Evolutionary conservation across 1,284 basidiomycete species (phyloP).

Genomic region (Albatrellus sp.): DNA sequence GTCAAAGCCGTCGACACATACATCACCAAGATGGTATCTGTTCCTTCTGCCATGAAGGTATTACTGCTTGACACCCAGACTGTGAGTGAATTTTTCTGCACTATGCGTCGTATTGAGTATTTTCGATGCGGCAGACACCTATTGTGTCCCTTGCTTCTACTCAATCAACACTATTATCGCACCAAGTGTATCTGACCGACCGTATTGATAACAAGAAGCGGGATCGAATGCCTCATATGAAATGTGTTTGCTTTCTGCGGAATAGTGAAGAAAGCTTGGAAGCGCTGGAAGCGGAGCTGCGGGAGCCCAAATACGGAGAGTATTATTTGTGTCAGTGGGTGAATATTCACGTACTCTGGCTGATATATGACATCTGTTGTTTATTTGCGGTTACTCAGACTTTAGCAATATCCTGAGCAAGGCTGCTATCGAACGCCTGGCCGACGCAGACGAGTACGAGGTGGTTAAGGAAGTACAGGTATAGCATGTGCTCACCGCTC

Average conservation of each 20-base stretch:
- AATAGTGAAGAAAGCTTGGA: constrained; percentile 73
- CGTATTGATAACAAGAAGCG: constrained; percentile 86
- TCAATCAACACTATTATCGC: constrained; percentile 86
- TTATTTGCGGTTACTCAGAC: constrained; percentile 35
- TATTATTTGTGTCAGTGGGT: constrained; percentile 96
- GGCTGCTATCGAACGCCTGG: constrained; percentile 83
- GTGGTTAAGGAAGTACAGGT: constrained; percentile 96
- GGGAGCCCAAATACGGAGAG: constrained; percentile 86
- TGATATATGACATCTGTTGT: constrained; percentile 10
- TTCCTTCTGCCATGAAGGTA: constrained; percentile 92
- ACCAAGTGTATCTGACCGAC: constrained; percentile 97
- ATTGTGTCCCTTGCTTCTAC: constrained; percentile 94
- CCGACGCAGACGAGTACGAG: constrained; percentile 92
- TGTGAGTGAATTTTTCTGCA: constrained; percentile 31
- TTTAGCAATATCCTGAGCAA: constrained; percentile 94
- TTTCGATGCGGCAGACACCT: constrained; percentile 58
- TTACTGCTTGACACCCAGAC: constrained; percentile 91
- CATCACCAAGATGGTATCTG: constrained; percentile 81
- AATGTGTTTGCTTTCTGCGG: constrained; percentile 90
- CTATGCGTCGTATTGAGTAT: constrained; percentile 1
- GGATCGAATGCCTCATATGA: constrained; percentile 90
- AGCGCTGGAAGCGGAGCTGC: constrained; percentile 75
- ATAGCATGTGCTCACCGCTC: constrained; percentile 2
- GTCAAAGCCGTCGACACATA: constrained; percentile 93
- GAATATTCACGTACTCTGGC: constrained; percentile 22